Evolutionary conservation across 2,329 filamentous ascomycete genomes (phyloP), one percentile per base, ranked within the genome.

Genomic region (Talaromyces sp.): DNA sequence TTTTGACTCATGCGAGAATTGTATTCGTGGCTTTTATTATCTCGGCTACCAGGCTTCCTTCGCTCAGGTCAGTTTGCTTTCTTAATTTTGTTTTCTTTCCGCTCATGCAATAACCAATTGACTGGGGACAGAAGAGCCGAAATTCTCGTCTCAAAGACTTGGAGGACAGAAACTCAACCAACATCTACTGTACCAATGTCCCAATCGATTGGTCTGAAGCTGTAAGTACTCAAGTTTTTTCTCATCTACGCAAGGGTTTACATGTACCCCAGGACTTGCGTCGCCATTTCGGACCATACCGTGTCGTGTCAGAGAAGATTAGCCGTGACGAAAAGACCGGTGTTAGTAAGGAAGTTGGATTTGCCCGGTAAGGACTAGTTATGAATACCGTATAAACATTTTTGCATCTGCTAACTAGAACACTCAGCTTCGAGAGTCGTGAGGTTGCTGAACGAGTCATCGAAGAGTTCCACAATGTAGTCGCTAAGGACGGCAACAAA

Each of bases 31-130:
- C 51, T 97, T 99, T 74, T 93, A 95, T 73, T 89, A 90, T 70
- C 86, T 96, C 66, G 93, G 93, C 58, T 99, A 98, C 72, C 95
- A 99, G 80, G 93, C 96, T 69, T 96, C 93, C 72, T 98, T 98
- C 79, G 95, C 96, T 68, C 86, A 93, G 71, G 92, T 96, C 79
- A 71, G 84, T 77, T 71, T 24, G 68, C 52, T 59, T 66, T 63
- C 2, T 24, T 21, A 11, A 26, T 17, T 27, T 50, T 24, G 19
- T 24, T 26, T 50, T 50, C 35, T 19, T 8, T 26, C 21, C 46
- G 10, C 26, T 58, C 31, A 43, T 14, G 41, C 4, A n/a, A n/a
- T n/a, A n/a, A 41, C 27, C 53, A 13, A 35, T 31, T 61, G 10
- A 61, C 17, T 17, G 38, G 26, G 24, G 54, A 13, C 61, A 96